Base-by-base conservation (phyloP, 1,139 yeast genomes). In the Arxiozyma heterogenica region DNA sequence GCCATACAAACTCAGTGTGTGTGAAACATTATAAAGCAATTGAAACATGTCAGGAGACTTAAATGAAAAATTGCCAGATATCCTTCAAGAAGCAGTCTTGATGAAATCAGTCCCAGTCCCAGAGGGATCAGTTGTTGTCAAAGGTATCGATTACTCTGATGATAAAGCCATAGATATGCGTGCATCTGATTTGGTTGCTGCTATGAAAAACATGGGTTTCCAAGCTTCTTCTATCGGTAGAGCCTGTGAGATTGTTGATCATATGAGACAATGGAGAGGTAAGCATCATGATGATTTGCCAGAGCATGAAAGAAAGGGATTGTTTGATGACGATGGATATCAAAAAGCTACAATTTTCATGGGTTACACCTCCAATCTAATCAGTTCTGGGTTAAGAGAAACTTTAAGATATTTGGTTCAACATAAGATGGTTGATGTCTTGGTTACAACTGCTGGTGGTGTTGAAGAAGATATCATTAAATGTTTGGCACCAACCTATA, bases 161-260 rank as follows among this genome's bases (percentile, higher is more conserved):
- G 84, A 86, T 50, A 77, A 77, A 54, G 82, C 86, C 21, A 76
- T 73, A 59, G 82, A 89, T 70, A 82, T 87, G 80, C 75, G 77
- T 51, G 98, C 98, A 30, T 76, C 77, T 20, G 94, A 88, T 64
- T 75, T 93, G 61, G 79, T 93, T 60, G 76, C 75, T 42, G 81
- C 94, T 44, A 93, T 94, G 98, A 81, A 76, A 63, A 83, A 82
- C 49, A 93, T 93, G 97, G 99, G 99, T n/a, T 94, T 93, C 76
- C 99, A 93, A 73, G 98, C 96, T 6, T 80, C 91, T 21, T 79
- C 94, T 2, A 78, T 93, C 47, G 84, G 90, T 34, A 77, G 82
- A 62, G 97, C 97, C 1, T 90, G 97, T 69, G 95, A 88, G 30
- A 87, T 93, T 61, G 89, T 93, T 58, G 81, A 91, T 65, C 82